Conservation (phyloP, 306 rosid species). For the Bauhinia variegata region DNA sequence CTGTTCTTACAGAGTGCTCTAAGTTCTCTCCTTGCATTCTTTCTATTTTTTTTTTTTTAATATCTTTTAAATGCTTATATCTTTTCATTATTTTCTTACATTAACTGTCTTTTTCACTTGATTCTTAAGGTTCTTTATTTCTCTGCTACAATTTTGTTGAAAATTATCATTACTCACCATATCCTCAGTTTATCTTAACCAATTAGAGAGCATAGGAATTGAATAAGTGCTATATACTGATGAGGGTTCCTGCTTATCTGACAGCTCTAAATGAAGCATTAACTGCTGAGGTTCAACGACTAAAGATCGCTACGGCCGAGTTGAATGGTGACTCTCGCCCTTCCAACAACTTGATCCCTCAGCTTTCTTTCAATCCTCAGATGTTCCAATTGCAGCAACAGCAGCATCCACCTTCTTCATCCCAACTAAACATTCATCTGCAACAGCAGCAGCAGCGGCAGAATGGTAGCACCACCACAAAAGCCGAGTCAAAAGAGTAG, state of each 20-base stretch:
- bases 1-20: not conserved
- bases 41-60: not conserved
- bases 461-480: conserved; percentile 57
- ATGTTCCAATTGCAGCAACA: conserved; percentile 64
- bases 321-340: conserved; percentile 61
- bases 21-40: not conserved
- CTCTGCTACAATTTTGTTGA: conserved; percentile 12
- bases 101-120: not conserved
- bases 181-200: not conserved
- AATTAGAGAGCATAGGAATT: conserved; percentile 13
- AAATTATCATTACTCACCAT: not conserved
- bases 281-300: conserved; percentile 89
- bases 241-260: conserved; percentile 28
- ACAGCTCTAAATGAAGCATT: conserved; percentile 90
- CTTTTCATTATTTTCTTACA: conserved; percentile 4
- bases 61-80: not conserved
- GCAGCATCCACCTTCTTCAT: conserved; percentile 41
- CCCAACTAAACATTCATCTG: conserved; percentile 56
- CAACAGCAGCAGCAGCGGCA: conserved; percentile 62
- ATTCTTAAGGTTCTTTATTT: not conserved
- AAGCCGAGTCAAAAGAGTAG: conserved; percentile 63
- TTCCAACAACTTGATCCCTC: conserved; percentile 59
- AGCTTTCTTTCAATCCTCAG: conserved; percentile 58
- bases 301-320: conserved; percentile 78
- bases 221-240: conserved; percentile 17